A percentile compares a stretch with the other conserved stretches of the same genome.
These are phyloP conservation scores for Fomitopsis schrenkii DNA, from an alignment of 1,284 basidiomycete species.

Conservation along the genomic window DNA sequence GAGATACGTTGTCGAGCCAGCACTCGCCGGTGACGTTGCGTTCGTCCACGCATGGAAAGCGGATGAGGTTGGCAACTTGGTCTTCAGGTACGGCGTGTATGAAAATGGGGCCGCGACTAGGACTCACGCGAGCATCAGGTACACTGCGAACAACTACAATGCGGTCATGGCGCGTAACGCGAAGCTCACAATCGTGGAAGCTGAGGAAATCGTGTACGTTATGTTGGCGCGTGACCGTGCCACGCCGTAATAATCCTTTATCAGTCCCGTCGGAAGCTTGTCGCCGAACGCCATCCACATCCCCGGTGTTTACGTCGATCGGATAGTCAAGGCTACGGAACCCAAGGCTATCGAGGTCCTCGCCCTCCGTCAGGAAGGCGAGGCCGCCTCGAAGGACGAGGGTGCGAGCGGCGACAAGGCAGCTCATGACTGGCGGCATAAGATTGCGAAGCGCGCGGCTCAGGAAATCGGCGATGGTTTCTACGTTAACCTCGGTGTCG, in stretches of 20 bases:
- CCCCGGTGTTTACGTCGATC: conserved; percentile 86
- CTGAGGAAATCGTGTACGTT: conserved; percentile 78
- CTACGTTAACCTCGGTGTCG: conserved; percentile 69
- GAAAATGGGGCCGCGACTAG: too few species aligned
- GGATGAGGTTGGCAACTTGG: conserved; percentile 83
- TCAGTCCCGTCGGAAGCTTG: conserved; percentile 67
- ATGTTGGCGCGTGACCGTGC: background rate
- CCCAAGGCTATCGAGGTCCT: conserved; percentile 79
- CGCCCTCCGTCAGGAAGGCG: conserved; percentile 43
- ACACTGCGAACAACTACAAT: conserved; percentile 86
- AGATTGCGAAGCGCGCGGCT: conserved; percentile 80
- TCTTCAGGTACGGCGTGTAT: conserved; percentile 57
- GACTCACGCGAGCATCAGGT: conserved; percentile 38
- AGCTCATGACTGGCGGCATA: conserved; percentile 50
- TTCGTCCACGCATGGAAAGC: conserved; percentile 94
- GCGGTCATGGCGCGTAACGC: conserved; percentile 87
- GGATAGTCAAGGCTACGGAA: conserved; percentile 74
- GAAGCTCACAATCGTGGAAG: conserved; percentile 89
- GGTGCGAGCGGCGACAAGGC: conserved; percentile 41
- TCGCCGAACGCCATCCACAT: conserved; percentile 82
- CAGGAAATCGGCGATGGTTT: conserved; percentile 88
- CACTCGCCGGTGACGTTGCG: conserved; percentile 84
- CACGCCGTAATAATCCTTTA: background rate
- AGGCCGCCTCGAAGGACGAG: conserved; percentile 13
- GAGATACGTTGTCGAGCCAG: conserved; percentile 83